Percentiles rank a stretch among this genome's conserved stretches.
Conservation (phyloP, 1,284 basidiomycete genomes). For the Bjerkandera adusta region DNA sequence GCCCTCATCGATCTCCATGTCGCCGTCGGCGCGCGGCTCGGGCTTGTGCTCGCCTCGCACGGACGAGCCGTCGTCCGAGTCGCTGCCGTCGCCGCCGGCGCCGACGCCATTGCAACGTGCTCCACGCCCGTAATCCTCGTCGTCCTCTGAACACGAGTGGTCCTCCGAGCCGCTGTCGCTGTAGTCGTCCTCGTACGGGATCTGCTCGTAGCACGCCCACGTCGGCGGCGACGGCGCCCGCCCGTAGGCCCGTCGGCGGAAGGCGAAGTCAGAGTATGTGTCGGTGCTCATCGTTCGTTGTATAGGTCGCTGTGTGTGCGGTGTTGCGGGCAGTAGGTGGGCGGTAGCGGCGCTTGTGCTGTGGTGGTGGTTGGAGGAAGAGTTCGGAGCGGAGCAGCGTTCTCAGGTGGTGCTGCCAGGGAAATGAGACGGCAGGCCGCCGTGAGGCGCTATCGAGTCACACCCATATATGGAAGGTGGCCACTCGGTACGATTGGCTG, state of each 20-base stretch:
- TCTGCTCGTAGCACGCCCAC: slow-evolving; percentile 86
- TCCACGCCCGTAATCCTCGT: slow-evolving; percentile 52
- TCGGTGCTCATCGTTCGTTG: slow-evolving; percentile 22
- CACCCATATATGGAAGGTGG: slow-evolving; percentile 21
- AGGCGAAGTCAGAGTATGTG: slow-evolving; percentile 46
- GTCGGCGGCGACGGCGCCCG: slow-evolving; percentile 78
- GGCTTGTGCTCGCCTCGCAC: slow-evolving; percentile 26
- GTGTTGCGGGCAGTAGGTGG: slow-evolving; percentile 16
- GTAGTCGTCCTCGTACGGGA: slow-evolving; percentile 52
- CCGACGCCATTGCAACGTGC: too few species aligned
- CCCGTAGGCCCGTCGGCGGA: slow-evolving; percentile 69
- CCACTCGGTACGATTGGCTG: too few species aligned
- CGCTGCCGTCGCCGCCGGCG: slow-evolving; percentile 18
- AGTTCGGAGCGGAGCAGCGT: slow-evolving; percentile 11
- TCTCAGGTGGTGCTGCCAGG: not conserved
- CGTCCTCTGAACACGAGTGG: slow-evolving; percentile 68
- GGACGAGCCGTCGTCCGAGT: slow-evolving; percentile 31
- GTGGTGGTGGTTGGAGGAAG: slow-evolving; percentile 10
- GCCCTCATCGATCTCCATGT: slow-evolving; percentile 55
- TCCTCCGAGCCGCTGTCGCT: slow-evolving; percentile 43
- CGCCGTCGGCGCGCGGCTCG: slow-evolving; percentile 41
- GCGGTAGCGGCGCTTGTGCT: not conserved
- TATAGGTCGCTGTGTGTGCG: slow-evolving; percentile 16
- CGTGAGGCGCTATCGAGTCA: slow-evolving; percentile 22
- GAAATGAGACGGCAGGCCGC: slow-evolving; percentile 13